A percentile compares a stretch with the other conserved stretches of the same genome.
phyloP scores from a whole-genome alignment of 2,329 filamentous ascomycete genomes.

The Aspergillus versicolor region DNA sequence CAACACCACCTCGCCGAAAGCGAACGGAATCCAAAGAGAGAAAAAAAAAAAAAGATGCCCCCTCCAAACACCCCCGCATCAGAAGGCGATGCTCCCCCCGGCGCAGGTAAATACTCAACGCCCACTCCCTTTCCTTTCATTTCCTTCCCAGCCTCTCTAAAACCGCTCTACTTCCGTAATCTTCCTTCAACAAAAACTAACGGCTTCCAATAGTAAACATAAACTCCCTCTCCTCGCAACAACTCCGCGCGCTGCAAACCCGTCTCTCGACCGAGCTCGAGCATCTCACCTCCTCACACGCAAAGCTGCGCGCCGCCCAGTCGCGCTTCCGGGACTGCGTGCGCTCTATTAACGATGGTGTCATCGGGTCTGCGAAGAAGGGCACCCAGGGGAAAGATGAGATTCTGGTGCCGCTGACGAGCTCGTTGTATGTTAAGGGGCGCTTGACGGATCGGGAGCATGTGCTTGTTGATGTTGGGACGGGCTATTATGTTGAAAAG shows the following conservation, averaged over 20 bases:
- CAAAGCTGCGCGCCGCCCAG: conserved; percentile 85
- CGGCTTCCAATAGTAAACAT: conserved; percentile 56
- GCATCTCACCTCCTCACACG: conserved; percentile 86
- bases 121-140: background rate
- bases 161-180: too few species aligned
- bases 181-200: background rate
- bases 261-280: conserved; percentile 95
- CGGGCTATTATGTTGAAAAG: conserved; percentile 95
- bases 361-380: conserved; percentile 41
- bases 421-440: conserved; percentile 90
- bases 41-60: conserved; percentile 19
- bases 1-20: background rate
- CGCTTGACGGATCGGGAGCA: conserved; percentile 70
- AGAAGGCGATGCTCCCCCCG: conserved; percentile 24
- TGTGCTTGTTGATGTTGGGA: conserved; percentile 89
- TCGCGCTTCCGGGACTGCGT: conserved; percentile 90
- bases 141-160: background rate
- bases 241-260: conserved; percentile 89
- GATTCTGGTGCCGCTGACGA: conserved; percentile 91
- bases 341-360: conserved; percentile 66
- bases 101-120: conserved; percentile 14
- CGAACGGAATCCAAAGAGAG: background rate
- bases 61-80: conserved; percentile 29
- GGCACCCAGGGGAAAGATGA: conserved; percentile 35
- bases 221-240: conserved; percentile 74